Percentiles rank a stretch among this genome's conserved stretches.
Evolutionary conservation across 2,329 filamentous ascomycete species (phyloP).

Genomic region (Aspergillus candidus): DNA sequence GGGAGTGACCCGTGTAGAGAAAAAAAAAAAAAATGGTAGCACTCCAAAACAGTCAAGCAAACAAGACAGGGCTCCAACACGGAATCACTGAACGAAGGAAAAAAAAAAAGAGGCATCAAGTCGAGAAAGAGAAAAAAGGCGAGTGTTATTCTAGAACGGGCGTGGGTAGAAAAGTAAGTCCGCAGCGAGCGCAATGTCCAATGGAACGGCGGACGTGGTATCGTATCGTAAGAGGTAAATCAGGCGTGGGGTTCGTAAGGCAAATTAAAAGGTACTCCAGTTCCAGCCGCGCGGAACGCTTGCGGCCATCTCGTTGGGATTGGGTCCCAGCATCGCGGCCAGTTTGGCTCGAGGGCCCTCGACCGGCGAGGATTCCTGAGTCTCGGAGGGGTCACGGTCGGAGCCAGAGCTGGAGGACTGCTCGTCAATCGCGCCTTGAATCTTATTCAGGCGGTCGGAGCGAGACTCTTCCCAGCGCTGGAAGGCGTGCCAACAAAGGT

Average conservation of each 20-base stretch:
- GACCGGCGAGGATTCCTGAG: slow-evolving; percentile 17
- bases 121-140: slow-evolving; percentile 3
- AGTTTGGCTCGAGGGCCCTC: slow-evolving; percentile 19
- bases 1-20: neutral
- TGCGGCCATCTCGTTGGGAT: slow-evolving; percentile 43
- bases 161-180: slow-evolving; percentile 6
- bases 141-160: slow-evolving; percentile 14
- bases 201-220: slow-evolving; percentile 1
- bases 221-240: neutral
- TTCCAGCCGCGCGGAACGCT: slow-evolving; percentile 56
- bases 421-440: slow-evolving; percentile 32
- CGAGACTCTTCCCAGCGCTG: slow-evolving; percentile 49
- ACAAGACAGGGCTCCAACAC: slow-evolving; percentile 12
- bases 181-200: slow-evolving; percentile 2
- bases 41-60: neutral
- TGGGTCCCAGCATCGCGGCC: slow-evolving; percentile 15
- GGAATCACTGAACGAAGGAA: slow-evolving; percentile 4
- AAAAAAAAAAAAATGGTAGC: slow-evolving; percentile 4
- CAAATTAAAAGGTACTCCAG: slow-evolving; percentile 56
- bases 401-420: slow-evolving; percentile 19
- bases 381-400: slow-evolving; percentile 15
- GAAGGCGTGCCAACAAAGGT: slow-evolving; percentile 55
- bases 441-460: slow-evolving; percentile 48
- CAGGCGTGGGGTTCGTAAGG: neutral
- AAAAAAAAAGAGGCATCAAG: neutral